Evolutionary conservation across 2,329 filamentous ascomycete species (phyloP), one percentile per base, ranked within the genome.

Genomic region (Arachnopeziza araneosa): DNA sequence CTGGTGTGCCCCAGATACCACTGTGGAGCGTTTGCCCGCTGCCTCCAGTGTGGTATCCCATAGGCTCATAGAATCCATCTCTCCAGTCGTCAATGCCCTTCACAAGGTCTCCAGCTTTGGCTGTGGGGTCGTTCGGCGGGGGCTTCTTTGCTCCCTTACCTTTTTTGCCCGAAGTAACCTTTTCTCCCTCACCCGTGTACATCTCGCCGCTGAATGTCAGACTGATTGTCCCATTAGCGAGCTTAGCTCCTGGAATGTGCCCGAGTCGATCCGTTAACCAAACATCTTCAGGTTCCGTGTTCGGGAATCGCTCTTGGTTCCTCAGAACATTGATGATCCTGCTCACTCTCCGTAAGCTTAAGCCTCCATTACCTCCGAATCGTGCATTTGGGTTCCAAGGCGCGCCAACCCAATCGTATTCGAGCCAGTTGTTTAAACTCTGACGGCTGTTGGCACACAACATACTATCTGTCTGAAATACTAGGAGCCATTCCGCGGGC

Each of bases 11-110:
- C 80, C 80, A 84, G 50, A 83, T 77, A 1, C 70, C 72, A 12
- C 66, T 61, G 61, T 80, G 78, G 21, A 83, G 70, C 56, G 69
- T 75, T 14, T 67, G 68, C 54, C 82, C 81, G 57, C 77, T 77
- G 8, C 77, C 77, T 23, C 80, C 81, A 1, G 79, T 81, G 68
- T 85, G 82, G 68, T 82, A 84, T 51, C 82, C 82, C 81, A 84
- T 82, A 17, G 82, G 82, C 68, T 82, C 71, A 67, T 83, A 83
- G 66, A 77, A 79, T 17, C 80, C 79, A n/a, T 77, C 71, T 57
- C 80, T 75, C 77, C 78, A 81, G 67, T 78, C 75, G 68, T 82
- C 79, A 49, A 82, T 70, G 8, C 75, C 79, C 50, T 73, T 64
- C 48, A 79, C 70, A 50, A 70, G 49, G 1, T 65, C 65, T 8